These are phyloP conservation scores for Colletotrichum sp. DNA, from an alignment of 2,329 filamentous ascomycete species.

Conservation along the genomic window DNA sequence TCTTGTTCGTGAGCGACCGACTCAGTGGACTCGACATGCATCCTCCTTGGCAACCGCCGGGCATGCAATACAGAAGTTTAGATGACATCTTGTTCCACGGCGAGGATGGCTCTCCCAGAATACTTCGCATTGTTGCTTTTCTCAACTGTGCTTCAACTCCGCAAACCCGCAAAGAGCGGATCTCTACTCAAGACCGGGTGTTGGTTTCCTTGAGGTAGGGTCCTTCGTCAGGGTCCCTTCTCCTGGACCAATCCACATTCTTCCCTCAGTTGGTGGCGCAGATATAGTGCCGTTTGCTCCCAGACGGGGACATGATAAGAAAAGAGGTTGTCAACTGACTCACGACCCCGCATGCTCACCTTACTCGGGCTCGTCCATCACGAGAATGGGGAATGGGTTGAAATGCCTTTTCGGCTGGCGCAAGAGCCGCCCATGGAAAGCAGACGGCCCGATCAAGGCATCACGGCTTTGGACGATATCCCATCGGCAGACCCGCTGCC, in stretches of 20 bases:
- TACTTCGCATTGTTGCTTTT: background rate
- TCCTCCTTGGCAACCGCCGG: background rate
- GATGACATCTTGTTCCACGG: background rate
- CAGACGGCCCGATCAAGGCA: background rate
- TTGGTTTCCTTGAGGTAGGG: background rate
- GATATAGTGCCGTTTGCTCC: constrained; percentile 2
- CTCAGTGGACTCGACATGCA: background rate
- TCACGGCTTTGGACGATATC: background rate
- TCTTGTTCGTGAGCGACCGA: background rate
- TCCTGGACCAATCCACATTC: background rate
- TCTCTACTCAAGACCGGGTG: background rate
- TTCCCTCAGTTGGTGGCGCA: background rate
- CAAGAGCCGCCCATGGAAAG: background rate
- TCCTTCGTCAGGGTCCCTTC: background rate
- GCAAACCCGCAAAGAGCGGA: background rate
- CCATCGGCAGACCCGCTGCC: background rate
- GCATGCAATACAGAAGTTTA: background rate
- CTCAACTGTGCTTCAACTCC: background rate
- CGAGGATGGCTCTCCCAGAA: background rate
- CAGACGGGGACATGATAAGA: background rate
- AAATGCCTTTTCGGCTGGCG: background rate
- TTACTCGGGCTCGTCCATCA: background rate
- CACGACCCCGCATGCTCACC: background rate
- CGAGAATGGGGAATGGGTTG: background rate
- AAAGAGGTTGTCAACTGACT: constrained; percentile 13